Conservation (phyloP, 306 rosid species). For the Boehmeria nivea region DNA sequence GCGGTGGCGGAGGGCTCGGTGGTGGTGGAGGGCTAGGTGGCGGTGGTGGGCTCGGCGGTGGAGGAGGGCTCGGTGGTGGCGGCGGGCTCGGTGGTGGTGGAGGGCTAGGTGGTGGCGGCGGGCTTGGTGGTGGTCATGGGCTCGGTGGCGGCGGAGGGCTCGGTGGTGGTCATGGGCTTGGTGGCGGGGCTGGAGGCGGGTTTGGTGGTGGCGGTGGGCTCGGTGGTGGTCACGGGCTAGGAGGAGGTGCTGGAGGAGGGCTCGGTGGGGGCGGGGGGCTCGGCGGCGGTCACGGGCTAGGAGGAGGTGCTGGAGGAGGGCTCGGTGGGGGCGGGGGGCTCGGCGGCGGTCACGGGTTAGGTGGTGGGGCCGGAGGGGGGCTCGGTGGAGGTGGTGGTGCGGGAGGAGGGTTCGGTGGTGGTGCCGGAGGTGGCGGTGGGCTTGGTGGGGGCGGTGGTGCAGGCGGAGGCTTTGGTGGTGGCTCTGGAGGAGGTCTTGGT, state of each 20-base stretch:
- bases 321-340: constrained; percentile 23
- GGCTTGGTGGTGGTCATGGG: constrained; percentile 30
- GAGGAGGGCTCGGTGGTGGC: constrained; percentile 22
- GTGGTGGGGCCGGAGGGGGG: constrained; percentile 7
- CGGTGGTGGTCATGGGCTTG: constrained; percentile 21
- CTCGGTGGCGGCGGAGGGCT: no score
- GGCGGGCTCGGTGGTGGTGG: no score
- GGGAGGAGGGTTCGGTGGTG: constrained; percentile 7
- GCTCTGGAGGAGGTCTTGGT: background rate
- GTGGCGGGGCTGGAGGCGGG: constrained; percentile 28
- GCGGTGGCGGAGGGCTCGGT: no score
- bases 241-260: constrained; percentile 22
- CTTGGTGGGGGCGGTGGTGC: constrained; percentile 25
- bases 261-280: constrained; percentile 24
- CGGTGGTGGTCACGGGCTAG: constrained; percentile 20
- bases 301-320: constrained; percentile 11
- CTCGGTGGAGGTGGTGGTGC: constrained; percentile 7
- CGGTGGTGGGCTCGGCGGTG: constrained; percentile 24
- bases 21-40: constrained; percentile 29
- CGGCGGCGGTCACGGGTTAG: constrained; percentile 7
- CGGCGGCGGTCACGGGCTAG: constrained; percentile 23
- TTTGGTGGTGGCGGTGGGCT: constrained; percentile 14
- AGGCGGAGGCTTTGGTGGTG: constrained; percentile 17
- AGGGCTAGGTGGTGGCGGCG: constrained; percentile 25
- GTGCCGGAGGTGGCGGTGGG: constrained; percentile 18